These are phyloP conservation scores for Capronia americana DNA, from an alignment of 2,329 filamentous ascomycete genomes.

Conservation along the genomic window DNA sequence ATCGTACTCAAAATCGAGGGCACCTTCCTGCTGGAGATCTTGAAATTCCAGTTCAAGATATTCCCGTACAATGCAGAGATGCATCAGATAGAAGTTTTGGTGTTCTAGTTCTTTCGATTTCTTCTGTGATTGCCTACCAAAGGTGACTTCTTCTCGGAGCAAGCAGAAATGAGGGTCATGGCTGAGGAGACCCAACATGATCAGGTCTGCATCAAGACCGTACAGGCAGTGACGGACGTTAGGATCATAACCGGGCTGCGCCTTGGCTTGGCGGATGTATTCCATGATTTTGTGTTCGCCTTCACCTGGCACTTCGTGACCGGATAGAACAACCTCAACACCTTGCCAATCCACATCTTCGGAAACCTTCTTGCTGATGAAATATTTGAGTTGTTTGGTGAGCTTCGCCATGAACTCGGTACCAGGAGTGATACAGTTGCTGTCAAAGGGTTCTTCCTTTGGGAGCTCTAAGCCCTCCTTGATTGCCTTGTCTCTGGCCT, in stretches of 20 bases:
- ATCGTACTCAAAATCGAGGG: slow-evolving; percentile 80
- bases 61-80: slow-evolving; percentile 95
- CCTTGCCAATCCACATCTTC: slow-evolving; percentile 98
- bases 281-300: slow-evolving; percentile 99
- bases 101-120: slow-evolving; percentile 98
- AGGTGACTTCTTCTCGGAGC: slow-evolving; percentile 95
- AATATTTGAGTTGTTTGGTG: slow-evolving; percentile 93
- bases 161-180: slow-evolving; percentile 99
- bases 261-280: slow-evolving; percentile 97
- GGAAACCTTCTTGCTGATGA: slow-evolving; percentile 97
- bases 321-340: slow-evolving; percentile 93
- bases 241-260: slow-evolving; percentile 87
- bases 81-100: slow-evolving; percentile 97
- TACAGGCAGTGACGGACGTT: slow-evolving; percentile 97
- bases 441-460: slow-evolving; percentile 95
- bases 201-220: slow-evolving; percentile 94
- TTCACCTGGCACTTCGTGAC: slow-evolving; percentile 96
- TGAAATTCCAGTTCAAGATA: slow-evolving; percentile 98
- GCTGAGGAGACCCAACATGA: slow-evolving; percentile 96
- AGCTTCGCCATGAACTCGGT: slow-evolving; percentile 98
- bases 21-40: slow-evolving; percentile 77
- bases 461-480: slow-evolving; percentile 88
- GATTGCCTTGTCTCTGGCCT: slow-evolving; percentile 89
- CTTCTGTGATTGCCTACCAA: slow-evolving; percentile 82
- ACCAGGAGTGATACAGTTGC: slow-evolving; percentile 96